Percentiles rank a stretch among this genome's conserved stretches.
These are phyloP conservation scores for Starmerella powellii DNA, from an alignment of 805 yeast genomes.

Conservation along the genomic window DNA sequence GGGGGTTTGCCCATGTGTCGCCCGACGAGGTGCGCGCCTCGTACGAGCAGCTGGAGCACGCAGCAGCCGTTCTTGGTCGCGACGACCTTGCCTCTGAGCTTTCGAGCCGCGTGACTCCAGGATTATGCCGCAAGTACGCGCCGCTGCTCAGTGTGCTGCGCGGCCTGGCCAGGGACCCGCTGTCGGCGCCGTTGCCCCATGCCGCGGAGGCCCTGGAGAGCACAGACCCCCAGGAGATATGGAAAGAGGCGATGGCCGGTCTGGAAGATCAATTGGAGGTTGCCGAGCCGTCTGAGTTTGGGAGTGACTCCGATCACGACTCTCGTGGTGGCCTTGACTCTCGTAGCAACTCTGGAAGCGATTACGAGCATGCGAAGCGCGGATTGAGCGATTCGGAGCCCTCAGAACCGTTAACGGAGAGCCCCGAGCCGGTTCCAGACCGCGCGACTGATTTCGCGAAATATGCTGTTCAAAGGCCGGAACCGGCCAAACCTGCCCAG, in stretches of 20 bases:
- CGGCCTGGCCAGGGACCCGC: constrained; percentile 17
- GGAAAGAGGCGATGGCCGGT: constrained; percentile 1
- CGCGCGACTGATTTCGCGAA: background rate
- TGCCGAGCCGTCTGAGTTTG: too few relatives aligned
- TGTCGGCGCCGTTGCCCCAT: constrained; percentile 5
- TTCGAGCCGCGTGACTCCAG: constrained; percentile 17
- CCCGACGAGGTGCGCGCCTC: constrained; percentile 13
- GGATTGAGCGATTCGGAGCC: too few relatives aligned
- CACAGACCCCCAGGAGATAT: background rate
- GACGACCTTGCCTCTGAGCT: constrained; percentile 25
- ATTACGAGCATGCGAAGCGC: too few relatives aligned
- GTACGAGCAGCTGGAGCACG: constrained; percentile 23
- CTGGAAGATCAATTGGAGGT: too few relatives aligned
- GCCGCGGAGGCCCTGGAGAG: background rate
- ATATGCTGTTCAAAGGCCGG: too few relatives aligned
- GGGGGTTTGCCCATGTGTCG: constrained; percentile 15
- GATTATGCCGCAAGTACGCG: constrained; percentile 18
- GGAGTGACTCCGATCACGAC: too few relatives aligned
- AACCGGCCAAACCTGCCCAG: too few relatives aligned
- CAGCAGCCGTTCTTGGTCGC: constrained; percentile 25
- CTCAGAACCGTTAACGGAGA: too few relatives aligned
- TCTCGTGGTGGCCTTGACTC: background rate
- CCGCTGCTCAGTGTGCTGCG: constrained; percentile 20
- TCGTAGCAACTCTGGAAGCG: background rate
- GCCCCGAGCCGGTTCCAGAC: background rate